phyloP scores from a whole-genome alignment of 2,329 filamentous ascomycete genomes.

The Trichoderma breve region DNA sequence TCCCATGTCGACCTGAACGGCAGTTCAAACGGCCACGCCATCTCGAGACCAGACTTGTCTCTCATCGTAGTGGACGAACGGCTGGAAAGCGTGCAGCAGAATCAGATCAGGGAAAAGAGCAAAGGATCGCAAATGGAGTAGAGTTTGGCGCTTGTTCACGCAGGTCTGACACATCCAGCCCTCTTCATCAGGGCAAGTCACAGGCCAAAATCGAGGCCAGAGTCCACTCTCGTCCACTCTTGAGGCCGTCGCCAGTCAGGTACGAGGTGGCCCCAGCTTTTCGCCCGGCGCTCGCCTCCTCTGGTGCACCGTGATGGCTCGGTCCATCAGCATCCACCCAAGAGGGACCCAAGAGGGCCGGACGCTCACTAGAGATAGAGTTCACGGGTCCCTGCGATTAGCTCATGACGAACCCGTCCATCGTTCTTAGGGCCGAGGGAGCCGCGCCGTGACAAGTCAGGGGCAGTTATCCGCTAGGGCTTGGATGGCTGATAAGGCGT shows the following conservation, averaged over 20 bases:
- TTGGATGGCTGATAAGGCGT: neutral
- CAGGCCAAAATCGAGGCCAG: neutral
- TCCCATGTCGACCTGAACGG: neutral
- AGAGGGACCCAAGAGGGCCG: neutral
- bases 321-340: neutral
- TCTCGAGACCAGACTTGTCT: slow-evolving; percentile 4
- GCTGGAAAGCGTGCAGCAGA: neutral
- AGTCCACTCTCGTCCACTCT: neutral
- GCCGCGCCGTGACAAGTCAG: neutral
- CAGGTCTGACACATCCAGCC: slow-evolving; percentile 15
- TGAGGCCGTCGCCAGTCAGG: neutral
- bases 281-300: neutral
- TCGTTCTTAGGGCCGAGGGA: neutral
- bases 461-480: neutral
- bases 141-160: slow-evolving; percentile 12
- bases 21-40: neutral
- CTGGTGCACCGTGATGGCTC: neutral
- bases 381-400: slow-evolving; percentile 12
- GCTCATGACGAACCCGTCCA: neutral
- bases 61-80: neutral
- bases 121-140: neutral
- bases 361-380: slow-evolving; percentile 6
- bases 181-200: neutral
- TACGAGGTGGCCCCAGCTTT: neutral
- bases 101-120: neutral